A percentile compares a stretch with the other conserved stretches of the same genome.
phyloP scores from a whole-genome alignment of 495 filamentous ascomycete species.

The Bathelium albidoporum region DNA sequence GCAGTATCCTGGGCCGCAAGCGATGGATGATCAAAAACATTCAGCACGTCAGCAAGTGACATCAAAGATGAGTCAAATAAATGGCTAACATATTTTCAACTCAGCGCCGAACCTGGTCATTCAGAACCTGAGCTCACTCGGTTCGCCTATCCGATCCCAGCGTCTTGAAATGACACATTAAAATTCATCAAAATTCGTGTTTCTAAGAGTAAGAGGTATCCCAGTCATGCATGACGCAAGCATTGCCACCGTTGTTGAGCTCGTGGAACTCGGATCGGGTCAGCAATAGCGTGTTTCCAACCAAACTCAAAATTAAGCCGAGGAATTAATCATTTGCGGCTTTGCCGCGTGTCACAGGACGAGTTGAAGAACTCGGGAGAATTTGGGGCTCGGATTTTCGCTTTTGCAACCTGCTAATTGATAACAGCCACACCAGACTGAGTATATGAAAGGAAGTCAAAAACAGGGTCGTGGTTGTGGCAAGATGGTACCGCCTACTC shows the following conservation, averaged over 20 bases:
- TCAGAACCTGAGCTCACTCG: not conserved
- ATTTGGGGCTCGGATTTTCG: not conserved
- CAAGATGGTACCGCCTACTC: slow-evolving; percentile 13
- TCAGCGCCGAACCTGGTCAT: too few relatives aligned
- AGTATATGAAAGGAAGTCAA: not conserved
- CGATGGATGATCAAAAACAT: not conserved
- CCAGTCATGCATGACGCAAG: not conserved
- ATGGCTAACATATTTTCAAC: not conserved
- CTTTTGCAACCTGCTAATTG: not conserved
- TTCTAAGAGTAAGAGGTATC: not conserved
- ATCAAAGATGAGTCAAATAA: not conserved
- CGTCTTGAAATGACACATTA: not conserved
- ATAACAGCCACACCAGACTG: not conserved
- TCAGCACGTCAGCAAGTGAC: not conserved
- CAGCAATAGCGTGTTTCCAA: not conserved
- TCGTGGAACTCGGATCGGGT: not conserved
- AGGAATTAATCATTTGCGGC: too few relatives aligned
- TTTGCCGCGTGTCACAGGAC: too few relatives aligned
- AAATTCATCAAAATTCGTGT: not conserved
- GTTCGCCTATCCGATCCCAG: not conserved
- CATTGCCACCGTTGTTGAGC: not conserved
- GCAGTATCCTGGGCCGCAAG: not conserved
- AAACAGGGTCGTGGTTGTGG: not conserved
- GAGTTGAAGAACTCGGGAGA: too few relatives aligned
- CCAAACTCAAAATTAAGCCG: not conserved